A percentile compares a stretch with the other conserved stretches of the same genome.
phyloP scores from a whole-genome alignment of 768 basidiomycete genomes.

The Boletus bicolor region DNA sequence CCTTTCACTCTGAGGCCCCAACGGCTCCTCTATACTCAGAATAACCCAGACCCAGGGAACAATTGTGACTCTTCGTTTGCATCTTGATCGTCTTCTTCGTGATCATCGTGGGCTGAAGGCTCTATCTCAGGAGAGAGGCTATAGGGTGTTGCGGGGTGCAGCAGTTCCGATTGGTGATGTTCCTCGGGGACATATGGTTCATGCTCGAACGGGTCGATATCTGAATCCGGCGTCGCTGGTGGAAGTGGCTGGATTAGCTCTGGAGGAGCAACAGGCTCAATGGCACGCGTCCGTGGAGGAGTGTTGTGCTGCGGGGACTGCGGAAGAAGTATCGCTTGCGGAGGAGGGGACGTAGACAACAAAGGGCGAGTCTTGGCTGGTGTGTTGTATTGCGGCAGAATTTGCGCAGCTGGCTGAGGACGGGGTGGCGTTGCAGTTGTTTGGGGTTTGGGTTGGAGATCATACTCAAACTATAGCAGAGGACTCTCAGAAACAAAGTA shows the following conservation, averaged over 20 bases:
- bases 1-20: background rate
- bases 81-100: slow-evolving; percentile 23
- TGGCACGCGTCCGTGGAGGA: slow-evolving; percentile 3
- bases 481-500: slow-evolving; percentile 3
- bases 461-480: slow-evolving; percentile 39
- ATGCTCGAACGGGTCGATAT: slow-evolving; percentile 34
- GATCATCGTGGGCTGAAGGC: slow-evolving; percentile 3
- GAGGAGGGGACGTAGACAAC: slow-evolving; percentile 13
- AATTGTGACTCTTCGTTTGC: slow-evolving; percentile 35
- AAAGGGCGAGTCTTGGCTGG: slow-evolving; percentile 9
- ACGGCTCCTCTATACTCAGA: slow-evolving; percentile 21
- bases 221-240: slow-evolving; percentile 26
- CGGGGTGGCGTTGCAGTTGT: slow-evolving; percentile 13
- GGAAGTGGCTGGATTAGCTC: slow-evolving; percentile 16
- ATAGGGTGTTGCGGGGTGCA: slow-evolving; percentile 22
- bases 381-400: slow-evolving; percentile 10
- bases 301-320: slow-evolving; percentile 2
- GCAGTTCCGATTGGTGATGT: slow-evolving; percentile 5
- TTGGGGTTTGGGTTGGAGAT: slow-evolving; percentile 24
- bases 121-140: slow-evolving; percentile 27
- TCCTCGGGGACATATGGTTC: slow-evolving; percentile 28
- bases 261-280: slow-evolving; percentile 8
- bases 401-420: slow-evolving; percentile 7
- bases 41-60: slow-evolving; percentile 44
- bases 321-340: slow-evolving; percentile 8